Percentiles rank a stretch among this genome's conserved stretches.
Conservation (phyloP, 164 flowering plant species). For the Saururus chinensis region DNA sequence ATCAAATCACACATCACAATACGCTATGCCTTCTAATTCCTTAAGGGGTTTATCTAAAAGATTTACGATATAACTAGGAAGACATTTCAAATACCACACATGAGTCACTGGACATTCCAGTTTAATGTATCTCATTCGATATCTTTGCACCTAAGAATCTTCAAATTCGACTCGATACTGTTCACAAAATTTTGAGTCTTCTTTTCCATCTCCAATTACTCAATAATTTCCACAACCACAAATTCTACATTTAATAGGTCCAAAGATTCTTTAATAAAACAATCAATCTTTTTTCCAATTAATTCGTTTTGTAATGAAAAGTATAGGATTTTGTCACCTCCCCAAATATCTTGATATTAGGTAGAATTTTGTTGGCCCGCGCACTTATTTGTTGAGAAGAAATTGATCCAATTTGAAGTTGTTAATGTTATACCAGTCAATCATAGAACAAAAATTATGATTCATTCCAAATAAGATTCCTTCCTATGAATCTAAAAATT, state of each 20-base stretch:
- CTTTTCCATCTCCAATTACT: constrained; percentile 1
- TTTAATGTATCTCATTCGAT: not conserved
- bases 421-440: not conserved
- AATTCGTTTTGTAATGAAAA: constrained; percentile 1
- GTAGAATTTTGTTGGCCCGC: constrained; percentile 5
- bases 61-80: not conserved
- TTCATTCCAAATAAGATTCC: not conserved
- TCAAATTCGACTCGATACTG: not conserved
- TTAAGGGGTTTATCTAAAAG: not conserved
- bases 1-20: constrained; percentile 2
- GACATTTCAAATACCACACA: not conserved
- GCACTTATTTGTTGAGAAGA: constrained; percentile 7
- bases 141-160: not conserved
- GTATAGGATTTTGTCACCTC: constrained; percentile 5
- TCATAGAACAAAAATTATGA: not conserved
- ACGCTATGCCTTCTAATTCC: not conserved
- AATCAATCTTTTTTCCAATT: not conserved
- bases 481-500: constrained; percentile 3
- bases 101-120: not conserved
- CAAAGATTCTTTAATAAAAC: not conserved
- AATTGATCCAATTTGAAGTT: constrained; percentile 5
- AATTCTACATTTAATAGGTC: not conserved
- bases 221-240: not conserved
- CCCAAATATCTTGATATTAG: not conserved
- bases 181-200: constrained; percentile 2